Evolutionary conservation across 1,284 basidiomycete species (phyloP).

Genomic region (Anthracocystis setariae): DNA sequence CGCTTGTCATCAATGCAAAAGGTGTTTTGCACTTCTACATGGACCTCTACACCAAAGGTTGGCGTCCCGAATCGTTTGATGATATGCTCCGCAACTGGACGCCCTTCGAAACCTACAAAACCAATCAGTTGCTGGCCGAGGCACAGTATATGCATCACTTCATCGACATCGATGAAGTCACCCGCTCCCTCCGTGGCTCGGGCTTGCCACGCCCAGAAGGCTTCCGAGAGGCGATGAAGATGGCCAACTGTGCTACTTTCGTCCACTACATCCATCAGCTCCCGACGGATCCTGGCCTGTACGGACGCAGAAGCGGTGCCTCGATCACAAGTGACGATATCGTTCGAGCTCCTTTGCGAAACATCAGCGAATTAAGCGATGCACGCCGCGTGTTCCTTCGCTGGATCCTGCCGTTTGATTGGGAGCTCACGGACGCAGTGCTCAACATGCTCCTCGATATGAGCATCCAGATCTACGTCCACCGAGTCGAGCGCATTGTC

Average conservation of each 20-base stretch:
- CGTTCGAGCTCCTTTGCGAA: slow-evolving; percentile 31
- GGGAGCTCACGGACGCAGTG: slow-evolving; percentile 43
- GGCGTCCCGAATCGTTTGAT: slow-evolving; percentile 41
- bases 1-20: slow-evolving; percentile 45
- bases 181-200: slow-evolving; percentile 21
- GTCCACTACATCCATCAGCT: slow-evolving; percentile 57
- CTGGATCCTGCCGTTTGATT: slow-evolving; percentile 46
- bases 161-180: slow-evolving; percentile 48
- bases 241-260: slow-evolving; percentile 60
- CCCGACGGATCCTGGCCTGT: slow-evolving; percentile 22
- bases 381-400: slow-evolving; percentile 51
- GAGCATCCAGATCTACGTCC: slow-evolving; percentile 57
- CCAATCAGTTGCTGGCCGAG: slow-evolving; percentile 51
- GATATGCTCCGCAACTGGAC: slow-evolving; percentile 52
- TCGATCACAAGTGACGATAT: slow-evolving; percentile 29
- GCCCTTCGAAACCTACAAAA: slow-evolving; percentile 54
- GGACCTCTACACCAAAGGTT: slow-evolving; percentile 31
- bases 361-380: slow-evolving; percentile 51
- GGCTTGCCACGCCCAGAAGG: slow-evolving; percentile 25
- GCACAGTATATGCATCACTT: slow-evolving; percentile 54
- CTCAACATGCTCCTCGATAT: slow-evolving; percentile 54
- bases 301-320: slow-evolving; percentile 22
- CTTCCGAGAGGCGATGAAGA: slow-evolving; percentile 48
- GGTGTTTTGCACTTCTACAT: slow-evolving; percentile 52
- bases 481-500: slow-evolving; percentile 39